phyloP scores from a whole-genome alignment of 257 asterid species.

The Cynanchum wilfordii region DNA sequence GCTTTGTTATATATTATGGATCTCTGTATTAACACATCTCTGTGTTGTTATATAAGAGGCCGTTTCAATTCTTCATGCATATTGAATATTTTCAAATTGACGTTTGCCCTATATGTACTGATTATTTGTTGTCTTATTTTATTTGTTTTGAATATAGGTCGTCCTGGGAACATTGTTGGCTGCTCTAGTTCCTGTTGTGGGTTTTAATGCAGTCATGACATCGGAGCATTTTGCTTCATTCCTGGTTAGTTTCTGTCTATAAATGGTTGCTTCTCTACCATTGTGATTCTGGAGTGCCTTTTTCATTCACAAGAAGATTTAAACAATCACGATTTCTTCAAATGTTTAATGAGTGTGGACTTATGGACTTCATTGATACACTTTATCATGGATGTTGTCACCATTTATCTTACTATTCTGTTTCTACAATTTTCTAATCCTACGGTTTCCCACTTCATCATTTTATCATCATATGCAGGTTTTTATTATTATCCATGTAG shows the following conservation, averaged over 20 bases:
- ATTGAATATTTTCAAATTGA: not conserved
- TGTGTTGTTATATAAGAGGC: not conserved
- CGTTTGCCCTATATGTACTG: not conserved
- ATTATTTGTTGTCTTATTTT: not conserved
- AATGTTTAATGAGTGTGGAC: not conserved
- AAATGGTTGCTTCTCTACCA: conserved; percentile 8
- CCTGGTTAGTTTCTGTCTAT: conserved; percentile 50
- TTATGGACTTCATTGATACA: not conserved
- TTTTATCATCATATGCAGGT: conserved; percentile 52
- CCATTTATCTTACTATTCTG: not conserved
- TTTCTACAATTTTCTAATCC: conserved; percentile 7
- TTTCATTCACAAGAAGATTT: not conserved
- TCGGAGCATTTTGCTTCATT: conserved; percentile 98
- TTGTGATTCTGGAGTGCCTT: not conserved
- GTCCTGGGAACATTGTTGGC: conserved; percentile 90
- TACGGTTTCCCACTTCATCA: conserved; percentile 15
- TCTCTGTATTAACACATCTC: not conserved
- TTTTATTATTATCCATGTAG: conserved; percentile 80
- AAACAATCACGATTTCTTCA: not conserved
- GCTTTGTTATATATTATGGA: not conserved
- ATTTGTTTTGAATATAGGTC: conserved; percentile 45
- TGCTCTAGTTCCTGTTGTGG: conserved; percentile 95
- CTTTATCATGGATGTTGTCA: not conserved
- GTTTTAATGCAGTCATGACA: conserved; percentile 97
- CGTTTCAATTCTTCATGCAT: not conserved